Base-by-base conservation (phyloP, 176 grass and related monocot genomes). In the Secale cereale region DNA sequence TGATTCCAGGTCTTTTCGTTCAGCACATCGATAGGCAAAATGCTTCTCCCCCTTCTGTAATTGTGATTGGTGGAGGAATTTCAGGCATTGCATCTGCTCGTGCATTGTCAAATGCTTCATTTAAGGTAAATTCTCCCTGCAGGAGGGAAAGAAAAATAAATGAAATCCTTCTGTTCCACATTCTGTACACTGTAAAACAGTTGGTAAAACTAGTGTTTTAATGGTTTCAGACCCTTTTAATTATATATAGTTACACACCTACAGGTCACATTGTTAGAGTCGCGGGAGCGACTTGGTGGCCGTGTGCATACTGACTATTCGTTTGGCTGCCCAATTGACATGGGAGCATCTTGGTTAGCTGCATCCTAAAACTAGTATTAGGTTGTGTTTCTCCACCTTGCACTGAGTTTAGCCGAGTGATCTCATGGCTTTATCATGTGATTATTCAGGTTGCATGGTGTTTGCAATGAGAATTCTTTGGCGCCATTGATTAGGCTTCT, bases 321-420 rank as follows among this genome's bases (percentile, higher is more conserved):
- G 56, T 99, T 96, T 91, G 97, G 97, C 41, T 99, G 94, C 79
- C 91, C 97, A 57, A 94, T 94, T 94, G 94, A 99, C 71, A 92
- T 99, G 94, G 97, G 97, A 79, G 97, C 97, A 79, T 99, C 97
- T 87, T 99, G 97, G 97, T 98, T 79, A 76, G 84, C 83, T 87
- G 85, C 56, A 64, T 81, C 28, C 77, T 46, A 65, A 28, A 65
- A 23, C 26, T 69, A 72, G 61, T 20, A 71, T 71, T 78, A 63
- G 10, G 46, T 37, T 77, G 30, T 63, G 69, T 78, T 85, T 83
- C 8, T 60, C n/a, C 56, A 72, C 59, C 70, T 71, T 85, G 35
- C 10, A 61, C 36, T 86, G 36, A 84, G 12, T 76, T 72, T 59
- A 25, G n/a, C 50, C 76, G 25, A 66, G n/a, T 50, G 3, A 35